These are phyloP conservation scores for Penicillium fimorum DNA, from an alignment of 495 filamentous ascomycete genomes.

Conservation along the genomic window DNA sequence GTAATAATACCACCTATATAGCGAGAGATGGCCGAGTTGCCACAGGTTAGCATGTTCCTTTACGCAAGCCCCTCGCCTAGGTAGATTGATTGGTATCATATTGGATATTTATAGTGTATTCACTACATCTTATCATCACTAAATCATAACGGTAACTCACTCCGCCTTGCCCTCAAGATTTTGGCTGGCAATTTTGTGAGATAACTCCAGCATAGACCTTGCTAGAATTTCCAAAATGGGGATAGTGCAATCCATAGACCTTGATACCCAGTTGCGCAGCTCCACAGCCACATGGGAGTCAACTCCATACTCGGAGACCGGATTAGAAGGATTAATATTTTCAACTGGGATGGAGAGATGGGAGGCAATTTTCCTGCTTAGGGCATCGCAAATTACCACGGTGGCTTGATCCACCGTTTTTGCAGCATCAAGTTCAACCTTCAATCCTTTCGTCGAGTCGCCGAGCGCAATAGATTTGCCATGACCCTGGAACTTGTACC, in stretches of 20 bases:
- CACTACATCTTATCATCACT: too few relatives aligned
- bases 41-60: too few relatives aligned
- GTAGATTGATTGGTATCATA: neutral
- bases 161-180: neutral
- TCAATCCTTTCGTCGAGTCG: constrained; percentile 18
- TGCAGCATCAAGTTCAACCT: constrained; percentile 17
- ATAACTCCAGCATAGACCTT: constrained; percentile 24
- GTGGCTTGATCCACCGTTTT: constrained; percentile 30
- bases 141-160: neutral
- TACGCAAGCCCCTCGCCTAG: too few relatives aligned
- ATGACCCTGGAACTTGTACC: constrained; percentile 12
- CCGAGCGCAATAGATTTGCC: neutral
- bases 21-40: too few relatives aligned
- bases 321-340: constrained; percentile 34
- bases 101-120: neutral
- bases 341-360: constrained; percentile 35
- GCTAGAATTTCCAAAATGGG: constrained; percentile 31
- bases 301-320: constrained; percentile 38
- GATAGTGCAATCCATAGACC: constrained; percentile 19
- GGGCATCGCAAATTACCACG: constrained; percentile 19
- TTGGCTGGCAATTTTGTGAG: constrained; percentile 19
- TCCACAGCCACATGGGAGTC: constrained; percentile 50
- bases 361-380: constrained; percentile 27
- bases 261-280: constrained; percentile 41
- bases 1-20: too few relatives aligned